phyloP scores from a whole-genome alignment of 1,284 basidiomycete species.

The Ustilago tritici region DNA sequence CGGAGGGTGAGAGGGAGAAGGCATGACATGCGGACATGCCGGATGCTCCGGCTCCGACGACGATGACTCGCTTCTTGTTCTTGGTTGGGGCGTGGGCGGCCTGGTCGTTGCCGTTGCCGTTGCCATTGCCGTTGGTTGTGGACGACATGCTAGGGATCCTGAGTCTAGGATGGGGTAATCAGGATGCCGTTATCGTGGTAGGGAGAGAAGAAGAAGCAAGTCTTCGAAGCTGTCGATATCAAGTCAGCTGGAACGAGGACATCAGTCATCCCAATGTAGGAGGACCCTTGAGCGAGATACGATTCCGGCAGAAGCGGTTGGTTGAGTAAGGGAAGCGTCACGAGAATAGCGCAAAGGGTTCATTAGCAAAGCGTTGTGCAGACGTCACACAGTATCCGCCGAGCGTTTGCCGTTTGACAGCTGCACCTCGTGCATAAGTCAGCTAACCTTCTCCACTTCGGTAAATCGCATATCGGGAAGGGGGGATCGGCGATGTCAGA shows the following conservation, averaged over 20 bases:
- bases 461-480: not conserved
- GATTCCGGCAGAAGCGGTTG: not conserved
- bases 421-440: slow-evolving; percentile 7
- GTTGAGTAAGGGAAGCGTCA: slow-evolving; percentile 1
- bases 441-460: not conserved
- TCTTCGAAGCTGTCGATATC: not conserved
- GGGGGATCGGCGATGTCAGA: not conserved
- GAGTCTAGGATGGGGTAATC: not conserved
- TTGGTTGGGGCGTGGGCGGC: not conserved
- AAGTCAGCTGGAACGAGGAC: not conserved
- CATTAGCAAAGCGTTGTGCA: slow-evolving; percentile 21
- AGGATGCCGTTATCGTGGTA: not conserved
- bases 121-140: slow-evolving; percentile 24
- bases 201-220: not conserved
- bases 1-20: slow-evolving; percentile 53
- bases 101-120: slow-evolving; percentile 11
- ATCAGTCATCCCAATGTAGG: slow-evolving; percentile 4
- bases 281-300: not conserved
- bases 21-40: slow-evolving; percentile 62
- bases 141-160: slow-evolving; percentile 15
- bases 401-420: slow-evolving; percentile 4
- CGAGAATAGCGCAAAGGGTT: not conserved
- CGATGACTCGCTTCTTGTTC: slow-evolving; percentile 60
- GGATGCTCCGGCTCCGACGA: slow-evolving; percentile 58
- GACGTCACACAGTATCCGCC: slow-evolving; percentile 9